phyloP scores from a whole-genome alignment of 129 eudicot genomes.

The Flaveria trinervia region DNA sequence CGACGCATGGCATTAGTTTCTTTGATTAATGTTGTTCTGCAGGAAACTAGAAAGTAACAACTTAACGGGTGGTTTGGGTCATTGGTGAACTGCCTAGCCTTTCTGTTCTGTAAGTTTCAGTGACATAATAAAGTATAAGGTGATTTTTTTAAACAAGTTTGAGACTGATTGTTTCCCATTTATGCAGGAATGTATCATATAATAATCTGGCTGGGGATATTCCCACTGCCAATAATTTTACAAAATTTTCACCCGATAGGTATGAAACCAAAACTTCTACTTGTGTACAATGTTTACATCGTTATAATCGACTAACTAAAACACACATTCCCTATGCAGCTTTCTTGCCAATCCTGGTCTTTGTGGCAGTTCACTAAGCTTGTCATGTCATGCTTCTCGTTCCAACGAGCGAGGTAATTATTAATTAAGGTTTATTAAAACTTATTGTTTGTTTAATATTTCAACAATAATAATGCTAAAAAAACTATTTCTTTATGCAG shows the following conservation, averaged over 20 bases:
- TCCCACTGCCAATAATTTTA: constrained; percentile 79
- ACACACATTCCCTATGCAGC: constrained; percentile 37
- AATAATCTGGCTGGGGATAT: constrained; percentile 77
- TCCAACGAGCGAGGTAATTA: constrained; percentile 60
- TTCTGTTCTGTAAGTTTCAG: constrained; percentile 59
- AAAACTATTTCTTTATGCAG: constrained; percentile 29
- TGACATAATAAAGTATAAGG: not conserved
- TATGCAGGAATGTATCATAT: constrained; percentile 83
- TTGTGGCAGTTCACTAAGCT: constrained; percentile 67
- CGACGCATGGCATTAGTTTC: constrained; percentile 5
- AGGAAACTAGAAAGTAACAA: constrained; percentile 83
- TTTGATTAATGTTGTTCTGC: constrained; percentile 25
- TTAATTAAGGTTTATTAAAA: constrained; percentile 22
- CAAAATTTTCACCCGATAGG: constrained; percentile 93
- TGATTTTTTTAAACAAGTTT: not conserved
- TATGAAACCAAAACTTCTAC: constrained; percentile 19
- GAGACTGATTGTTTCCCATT: not conserved
- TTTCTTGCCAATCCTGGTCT: constrained; percentile 80
- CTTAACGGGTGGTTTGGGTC: constrained; percentile 77
- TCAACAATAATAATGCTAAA: not conserved
- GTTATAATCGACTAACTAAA: not conserved
- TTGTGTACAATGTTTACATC: not conserved
- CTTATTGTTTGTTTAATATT: not conserved
- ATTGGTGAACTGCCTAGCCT: constrained; percentile 78
- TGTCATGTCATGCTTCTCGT: constrained; percentile 66